phyloP scores from a whole-genome alignment of 805 yeast species.

The Ogataea corticis region DNA sequence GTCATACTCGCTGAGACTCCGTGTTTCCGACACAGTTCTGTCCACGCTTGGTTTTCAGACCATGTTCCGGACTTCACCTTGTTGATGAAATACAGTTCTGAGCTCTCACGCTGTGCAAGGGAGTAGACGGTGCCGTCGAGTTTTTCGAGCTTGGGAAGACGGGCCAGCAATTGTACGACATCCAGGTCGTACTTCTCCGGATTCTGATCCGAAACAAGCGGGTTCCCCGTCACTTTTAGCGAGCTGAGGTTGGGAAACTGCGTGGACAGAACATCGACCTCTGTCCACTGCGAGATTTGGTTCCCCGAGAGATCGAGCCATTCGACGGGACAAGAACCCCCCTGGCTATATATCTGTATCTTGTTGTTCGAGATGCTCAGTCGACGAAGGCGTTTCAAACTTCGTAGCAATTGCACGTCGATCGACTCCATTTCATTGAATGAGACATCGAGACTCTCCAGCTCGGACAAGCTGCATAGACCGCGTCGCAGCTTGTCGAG shows the following conservation, averaged over 20 bases:
- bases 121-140: conserved; percentile 61
- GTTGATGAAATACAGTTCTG: conserved; percentile 67
- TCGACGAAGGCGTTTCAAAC: conserved; percentile 23
- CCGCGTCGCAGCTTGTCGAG: conserved; percentile 19
- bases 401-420: conserved; percentile 11
- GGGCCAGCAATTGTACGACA: conserved; percentile 21
- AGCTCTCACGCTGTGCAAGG: conserved; percentile 52
- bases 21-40: conserved; percentile 39
- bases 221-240: conserved; percentile 54
- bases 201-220: conserved; percentile 38
- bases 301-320: conserved; percentile 56
- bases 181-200: conserved; percentile 19
- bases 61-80: conserved; percentile 40
- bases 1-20: conserved; percentile 16
- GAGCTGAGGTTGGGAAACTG: conserved; percentile 44
- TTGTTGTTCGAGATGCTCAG: conserved; percentile 39
- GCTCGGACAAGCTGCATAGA: neutral
- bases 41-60: conserved; percentile 40
- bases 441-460: conserved; percentile 32
- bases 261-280: conserved; percentile 43
- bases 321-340: conserved; percentile 14
- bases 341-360: conserved; percentile 19
- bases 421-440: conserved; percentile 40
- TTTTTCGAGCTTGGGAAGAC: conserved; percentile 33
- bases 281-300: conserved; percentile 45